Evolutionary conservation across 1,139 yeast species (phyloP).

Genomic region (Sugiyamaella paludigena): DNA sequence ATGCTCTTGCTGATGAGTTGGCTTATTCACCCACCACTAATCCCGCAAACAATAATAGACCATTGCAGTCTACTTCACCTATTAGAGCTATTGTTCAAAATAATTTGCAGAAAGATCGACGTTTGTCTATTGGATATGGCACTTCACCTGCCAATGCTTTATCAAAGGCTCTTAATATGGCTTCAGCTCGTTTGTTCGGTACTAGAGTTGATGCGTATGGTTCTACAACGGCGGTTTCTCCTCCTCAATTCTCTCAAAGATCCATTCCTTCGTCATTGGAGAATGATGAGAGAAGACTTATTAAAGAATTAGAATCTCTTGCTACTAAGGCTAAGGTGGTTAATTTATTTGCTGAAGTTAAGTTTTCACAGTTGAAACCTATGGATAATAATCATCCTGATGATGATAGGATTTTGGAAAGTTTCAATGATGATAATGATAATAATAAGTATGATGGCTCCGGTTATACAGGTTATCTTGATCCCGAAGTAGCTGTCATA

Average conservation of each 20-base stretch:
- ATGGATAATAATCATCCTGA: slow-evolving; percentile 35
- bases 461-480: slow-evolving; percentile 3
- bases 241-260: slow-evolving; percentile 35
- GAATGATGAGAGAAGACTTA: slow-evolving; percentile 39
- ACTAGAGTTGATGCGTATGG: slow-evolving; percentile 32
- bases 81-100: slow-evolving; percentile 8
- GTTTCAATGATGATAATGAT: slow-evolving; percentile 34
- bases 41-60: slow-evolving; percentile 2
- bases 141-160: slow-evolving; percentile 86
- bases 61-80: slow-evolving; percentile 5
- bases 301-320: slow-evolving; percentile 61
- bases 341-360: slow-evolving; percentile 85
- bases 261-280: slow-evolving; percentile 25
- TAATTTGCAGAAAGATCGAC: slow-evolving; percentile 21
- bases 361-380: slow-evolving; percentile 44
- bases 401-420: slow-evolving; percentile 33
- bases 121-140: slow-evolving; percentile 41
- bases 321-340: slow-evolving; percentile 92
- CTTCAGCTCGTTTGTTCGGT: slow-evolving; percentile 86
- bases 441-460: slow-evolving; percentile 46
- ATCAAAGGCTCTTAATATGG: slow-evolving; percentile 81
- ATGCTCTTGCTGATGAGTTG: slow-evolving; percentile 89
- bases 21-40: slow-evolving; percentile 37
- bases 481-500: slow-evolving; percentile 52
- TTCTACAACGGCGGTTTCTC: slow-evolving; percentile 33